Base-by-base conservation (phyloP, 169 alveolate species). In the Eimeria acervulina region DNA sequence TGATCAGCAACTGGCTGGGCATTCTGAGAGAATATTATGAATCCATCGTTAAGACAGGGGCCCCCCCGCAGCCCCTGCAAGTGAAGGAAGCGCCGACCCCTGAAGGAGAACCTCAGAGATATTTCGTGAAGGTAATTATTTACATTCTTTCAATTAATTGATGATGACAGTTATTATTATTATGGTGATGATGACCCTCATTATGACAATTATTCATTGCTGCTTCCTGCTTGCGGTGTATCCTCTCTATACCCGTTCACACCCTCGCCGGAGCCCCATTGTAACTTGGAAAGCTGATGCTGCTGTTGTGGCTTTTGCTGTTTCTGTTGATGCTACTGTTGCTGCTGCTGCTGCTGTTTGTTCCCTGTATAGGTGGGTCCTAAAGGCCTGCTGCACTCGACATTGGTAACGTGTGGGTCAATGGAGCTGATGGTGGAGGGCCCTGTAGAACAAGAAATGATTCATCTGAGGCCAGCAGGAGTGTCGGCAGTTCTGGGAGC, bases 401-500 rank as follows among this genome's bases (percentile, higher is more conserved):
- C 95, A 12, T 7, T 92, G 92, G 91, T 92, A 78, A 55, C 95
- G 19, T 59, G 40, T 38, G 95, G 95, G 28, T 52, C 95, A 15
- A 55, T 78, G 95, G 90, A 92, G 72, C 31, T 92, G 36, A 44
- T 78, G 38, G 95, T 92, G 19, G 95, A 92, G 19, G 91, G 91
- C 61, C 78, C 90, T 10, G 84, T 76, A 6, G 92, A 92, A 63
- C 91, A 92, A 42, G 95, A 76, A 36, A 8, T 78, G 42, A 47
- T 92, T 3, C 90, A 74, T 42, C 74, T 76, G 72, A 84, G 83
- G 23, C 63, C 91, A 1, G 74, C 74, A 0, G 70, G 70, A n/a
- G 95, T 92, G 13, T 63, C 87, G 2, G 95, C 95, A 17, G 81
- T 92, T 26, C 36, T 92, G 40, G 95, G 95, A 17, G 95, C 95